Percentiles rank a stretch among this genome's conserved stretches.
Conservation (phyloP, 2,329 filamentous ascomycete species). For the Apiospora arundinis region DNA sequence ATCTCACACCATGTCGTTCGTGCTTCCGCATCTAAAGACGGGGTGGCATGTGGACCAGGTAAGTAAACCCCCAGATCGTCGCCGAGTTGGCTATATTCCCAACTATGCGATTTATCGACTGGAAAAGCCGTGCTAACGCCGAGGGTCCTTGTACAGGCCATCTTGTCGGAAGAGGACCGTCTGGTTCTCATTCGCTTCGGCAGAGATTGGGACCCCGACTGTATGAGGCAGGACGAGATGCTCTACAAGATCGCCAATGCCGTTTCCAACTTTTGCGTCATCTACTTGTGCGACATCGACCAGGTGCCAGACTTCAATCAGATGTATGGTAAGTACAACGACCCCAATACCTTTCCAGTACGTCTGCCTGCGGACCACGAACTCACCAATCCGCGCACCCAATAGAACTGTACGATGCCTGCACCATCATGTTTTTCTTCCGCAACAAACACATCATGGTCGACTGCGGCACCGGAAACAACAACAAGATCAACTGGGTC, state of each 20-base stretch:
- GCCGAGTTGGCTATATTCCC: neutral
- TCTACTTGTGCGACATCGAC: constrained; percentile 94
- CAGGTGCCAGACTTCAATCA: constrained; percentile 91
- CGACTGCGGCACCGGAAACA: constrained; percentile 97
- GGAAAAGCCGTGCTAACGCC: neutral
- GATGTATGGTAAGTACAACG: constrained; percentile 74
- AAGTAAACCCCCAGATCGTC: neutral
- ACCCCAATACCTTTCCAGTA: constrained; percentile 24
- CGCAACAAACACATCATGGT: constrained; percentile 99
- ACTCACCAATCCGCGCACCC: constrained; percentile 26
- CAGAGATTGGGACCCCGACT: constrained; percentile 81
- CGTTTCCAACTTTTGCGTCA: constrained; percentile 90
- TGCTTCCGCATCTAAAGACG: constrained; percentile 87
- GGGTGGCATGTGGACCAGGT: constrained; percentile 97
- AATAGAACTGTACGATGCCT: constrained; percentile 76
- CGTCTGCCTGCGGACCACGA: constrained; percentile 19
- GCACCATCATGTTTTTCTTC: constrained; percentile 98
- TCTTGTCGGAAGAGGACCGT: constrained; percentile 86
- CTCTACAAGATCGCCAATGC: constrained; percentile 92
- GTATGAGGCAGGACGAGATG: constrained; percentile 82
- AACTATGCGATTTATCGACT: neutral
- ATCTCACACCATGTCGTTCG: constrained; percentile 49
- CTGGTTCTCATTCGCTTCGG: constrained; percentile 95
- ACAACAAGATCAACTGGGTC: constrained; percentile 98
- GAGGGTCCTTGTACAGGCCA: constrained; percentile 55